phyloP scores from a whole-genome alignment of 2,329 filamentous ascomycete genomes.

The Septoria petroselini region DNA sequence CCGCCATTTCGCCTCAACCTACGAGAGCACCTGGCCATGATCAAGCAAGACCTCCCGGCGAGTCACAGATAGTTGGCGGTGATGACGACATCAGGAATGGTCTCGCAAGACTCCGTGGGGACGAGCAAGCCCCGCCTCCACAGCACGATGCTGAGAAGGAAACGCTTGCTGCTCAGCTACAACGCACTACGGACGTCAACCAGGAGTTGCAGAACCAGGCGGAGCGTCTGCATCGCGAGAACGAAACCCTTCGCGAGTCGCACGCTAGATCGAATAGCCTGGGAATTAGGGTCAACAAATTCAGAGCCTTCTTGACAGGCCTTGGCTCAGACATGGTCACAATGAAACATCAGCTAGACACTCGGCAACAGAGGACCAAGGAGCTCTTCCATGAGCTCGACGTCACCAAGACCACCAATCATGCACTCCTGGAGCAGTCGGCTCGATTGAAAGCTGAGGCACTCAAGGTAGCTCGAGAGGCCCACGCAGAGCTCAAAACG shows the following conservation, averaged over 20 bases:
- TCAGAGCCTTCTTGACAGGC: constrained; percentile 29
- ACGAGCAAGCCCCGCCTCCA: constrained; percentile 1
- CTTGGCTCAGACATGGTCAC: constrained; percentile 27
- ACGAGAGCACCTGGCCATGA: no score
- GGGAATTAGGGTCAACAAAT: constrained; percentile 18
- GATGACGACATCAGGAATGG: constrained; percentile 1
- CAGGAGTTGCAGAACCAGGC: constrained; percentile 6
- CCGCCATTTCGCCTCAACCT: no score
- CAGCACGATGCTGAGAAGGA: constrained; percentile 7
- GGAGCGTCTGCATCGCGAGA: constrained; percentile 17
- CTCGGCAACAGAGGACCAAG: constrained; percentile 14
- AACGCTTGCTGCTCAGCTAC: constrained; percentile 4
- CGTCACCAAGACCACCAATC: constrained; percentile 13
- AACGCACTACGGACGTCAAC: neutral
- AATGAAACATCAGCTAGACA: constrained; percentile 21
- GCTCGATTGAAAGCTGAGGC: constrained; percentile 18
- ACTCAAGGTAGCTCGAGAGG: constrained; percentile 21
- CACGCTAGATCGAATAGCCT: constrained; percentile 16
- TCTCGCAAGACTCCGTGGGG: neutral
- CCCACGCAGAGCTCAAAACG: constrained; percentile 19
- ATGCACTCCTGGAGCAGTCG: constrained; percentile 19
- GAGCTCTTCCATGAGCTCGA: constrained; percentile 15
- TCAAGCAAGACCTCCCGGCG: no score
- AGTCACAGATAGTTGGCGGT: constrained; percentile 2
- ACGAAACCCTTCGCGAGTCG: constrained; percentile 15